Percentiles rank a stretch among this genome's conserved stretches.
These are phyloP conservation scores for Symbiotaphrina buchneri DNA, from an alignment of 495 filamentous ascomycete species.

Conservation along the genomic window DNA sequence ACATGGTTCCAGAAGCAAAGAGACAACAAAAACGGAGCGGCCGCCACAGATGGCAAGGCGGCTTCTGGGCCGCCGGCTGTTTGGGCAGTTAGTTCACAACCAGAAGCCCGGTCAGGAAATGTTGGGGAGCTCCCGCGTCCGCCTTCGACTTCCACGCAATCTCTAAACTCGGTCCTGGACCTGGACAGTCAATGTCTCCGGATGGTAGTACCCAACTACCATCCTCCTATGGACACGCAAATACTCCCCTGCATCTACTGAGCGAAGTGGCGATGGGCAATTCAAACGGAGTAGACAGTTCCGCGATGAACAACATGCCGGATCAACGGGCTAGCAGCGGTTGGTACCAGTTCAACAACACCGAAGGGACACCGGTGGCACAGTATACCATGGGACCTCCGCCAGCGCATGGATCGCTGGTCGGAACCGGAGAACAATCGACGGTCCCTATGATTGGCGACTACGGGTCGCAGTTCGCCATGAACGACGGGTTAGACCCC, in stretches of 20 bases:
- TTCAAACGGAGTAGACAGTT: constrained; percentile 5
- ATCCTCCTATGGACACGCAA: constrained; percentile 5
- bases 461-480: background rate
- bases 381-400: background rate
- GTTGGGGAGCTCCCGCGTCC: no score
- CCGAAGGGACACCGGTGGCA: background rate
- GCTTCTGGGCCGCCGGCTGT: no score
- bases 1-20: constrained; percentile 39
- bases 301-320: constrained; percentile 1
- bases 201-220: no score
- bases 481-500: background rate
- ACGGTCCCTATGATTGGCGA: background rate
- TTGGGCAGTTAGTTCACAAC: background rate
- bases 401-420: background rate
- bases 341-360: constrained; percentile 1
- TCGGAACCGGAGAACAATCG: background rate
- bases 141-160: no score
- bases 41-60: background rate
- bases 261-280: constrained; percentile 9
- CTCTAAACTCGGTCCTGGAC: no score
- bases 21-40: constrained; percentile 1
- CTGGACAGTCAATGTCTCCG: no score
- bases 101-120: background rate
- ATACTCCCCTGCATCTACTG: constrained; percentile 7
- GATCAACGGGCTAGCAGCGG: background rate